A percentile compares a stretch with the other conserved stretches of the same genome.
These are phyloP conservation scores for Thielaviopsis musarum DNA, from an alignment of 2,329 filamentous ascomycete genomes.

Conservation along the genomic window DNA sequence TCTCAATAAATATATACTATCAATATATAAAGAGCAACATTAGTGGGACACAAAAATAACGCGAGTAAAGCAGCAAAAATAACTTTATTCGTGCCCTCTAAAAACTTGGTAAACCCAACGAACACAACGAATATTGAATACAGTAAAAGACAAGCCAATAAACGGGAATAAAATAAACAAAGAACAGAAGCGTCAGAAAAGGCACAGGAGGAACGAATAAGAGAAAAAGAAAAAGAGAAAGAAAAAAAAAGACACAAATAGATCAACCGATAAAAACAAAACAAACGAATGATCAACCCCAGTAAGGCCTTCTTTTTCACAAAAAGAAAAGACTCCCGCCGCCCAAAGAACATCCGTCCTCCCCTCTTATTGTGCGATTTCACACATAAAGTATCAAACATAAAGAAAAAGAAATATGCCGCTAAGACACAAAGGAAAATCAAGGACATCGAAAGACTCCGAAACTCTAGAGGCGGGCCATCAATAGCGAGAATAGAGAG, in stretches of 20 bases:
- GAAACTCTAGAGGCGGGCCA: no score
- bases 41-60: no score
- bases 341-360: not conserved
- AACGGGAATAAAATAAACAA: slow-evolving; percentile 1
- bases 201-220: not conserved
- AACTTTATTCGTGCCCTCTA: not conserved
- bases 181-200: not conserved
- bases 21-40: no score
- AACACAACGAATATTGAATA: not conserved
- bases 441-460: no score
- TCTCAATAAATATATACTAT: not conserved
- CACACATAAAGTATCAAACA: not conserved
- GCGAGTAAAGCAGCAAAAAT: not conserved
- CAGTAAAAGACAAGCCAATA: not conserved
- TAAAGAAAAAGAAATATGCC: not conserved
- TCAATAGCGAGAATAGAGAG: not conserved
- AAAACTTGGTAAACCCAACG: not conserved
- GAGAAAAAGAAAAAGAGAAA: not conserved
- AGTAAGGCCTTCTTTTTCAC: not conserved
- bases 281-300: not conserved
- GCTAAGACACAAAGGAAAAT: no score
- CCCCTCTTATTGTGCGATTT: not conserved
- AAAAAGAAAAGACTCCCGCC: not conserved
- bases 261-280: not conserved
- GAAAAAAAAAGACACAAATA: not conserved